Evolutionary conservation across 1,284 basidiomycete species (phyloP), one percentile per base, ranked within the genome.

Genomic region (Cutaneotrichosporon cyanovorans): DNA sequence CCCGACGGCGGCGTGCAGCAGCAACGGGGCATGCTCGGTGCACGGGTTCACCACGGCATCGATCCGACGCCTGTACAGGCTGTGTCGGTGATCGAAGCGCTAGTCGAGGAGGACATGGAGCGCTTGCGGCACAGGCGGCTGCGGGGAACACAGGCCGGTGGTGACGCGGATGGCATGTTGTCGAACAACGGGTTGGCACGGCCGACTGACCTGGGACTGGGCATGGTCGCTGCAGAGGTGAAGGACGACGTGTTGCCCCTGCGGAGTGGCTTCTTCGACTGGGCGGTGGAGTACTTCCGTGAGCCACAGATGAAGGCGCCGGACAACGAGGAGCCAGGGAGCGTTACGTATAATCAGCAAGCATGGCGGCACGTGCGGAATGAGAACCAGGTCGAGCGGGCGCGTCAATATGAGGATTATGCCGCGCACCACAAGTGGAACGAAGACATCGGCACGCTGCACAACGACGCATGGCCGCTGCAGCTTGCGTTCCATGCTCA

Each of bases 271-370:
- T 92, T 90, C 69, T 98, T 87, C 65, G 91, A 95, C 63, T 97
- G 90, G 88, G 91, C 89, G 51, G 82, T 83, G 61, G 92, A 97
- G 66, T 97, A 97, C 69, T 98, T 96, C 75, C 91, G 87, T 54
- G 92, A 97, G 70, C 91, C 93, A 4, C 93, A 95, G 71, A 95
- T 96, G 91, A 84, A 88, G 87, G 85, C 91, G 78, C 82, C 87
- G 16, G 93, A 98, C 67, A 82, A 82, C 4, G 91, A 97, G 63
- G 95, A 98, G 69, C 90, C 92, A 15, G 93, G 93, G 3, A 92
- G 87, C 53, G 75, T 86, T 38, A 83, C 86, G 60, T 97, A 93
- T 66, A 97, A 96, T 63, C 87, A 93, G 60, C 90, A 96, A 64
- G 82, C 92, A 3, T 98, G 93, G 93, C 78, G 92, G 57, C 85